Base-by-base conservation (phyloP, 1,284 basidiomycete species). In the Apiotrichum veenhuisii region DNA sequence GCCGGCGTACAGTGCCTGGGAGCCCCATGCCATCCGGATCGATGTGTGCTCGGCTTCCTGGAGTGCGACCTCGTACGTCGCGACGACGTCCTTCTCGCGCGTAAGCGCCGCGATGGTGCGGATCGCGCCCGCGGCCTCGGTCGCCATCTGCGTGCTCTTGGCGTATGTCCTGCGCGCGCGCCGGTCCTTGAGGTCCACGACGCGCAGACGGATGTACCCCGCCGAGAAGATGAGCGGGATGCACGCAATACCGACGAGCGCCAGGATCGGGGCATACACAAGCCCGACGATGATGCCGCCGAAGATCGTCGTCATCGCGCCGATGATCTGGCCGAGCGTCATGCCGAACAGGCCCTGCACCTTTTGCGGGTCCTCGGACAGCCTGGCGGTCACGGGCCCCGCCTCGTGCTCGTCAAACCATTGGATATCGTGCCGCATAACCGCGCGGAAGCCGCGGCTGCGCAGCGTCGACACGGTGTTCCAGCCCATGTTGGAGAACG, bases 81-180 rank as follows among this genome's bases (percentile, higher is more conserved):
- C 61, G 67, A 85, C 76, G 73, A 91, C 87, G 68, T 91, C 86
- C 42, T 85, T 83, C 75, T 92, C 93, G 33, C 82, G 82, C 0
- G 91, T 97, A 44, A 98, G 81, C 3, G 88, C 84, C 1, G 93
- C 93, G 33, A 98, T 93, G 5, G 95, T 97, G 23, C 92, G 85
- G 70, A 98, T 96, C 2, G 93, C 82, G 7, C 84, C 88, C 15
- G 93, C 91, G 27, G 93, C 92, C 77, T 98, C 95, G 50, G 80
- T 80, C 33, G 95, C 95, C 27, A 94, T 76, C 65, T 95, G 91
- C 18, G 94, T 91, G 23, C 89, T 91, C 5, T 78, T 78, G 64
- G 88, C 88, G 72, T 98, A 92, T 0, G 87, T 82, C 67, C 83
- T 83, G 79, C 93, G 94, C 80, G 93, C 93, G 62, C 81, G 79